Base-by-base conservation (phyloP, 1,139 yeast species). In the Lodderomyces metapsilosis region DNA sequence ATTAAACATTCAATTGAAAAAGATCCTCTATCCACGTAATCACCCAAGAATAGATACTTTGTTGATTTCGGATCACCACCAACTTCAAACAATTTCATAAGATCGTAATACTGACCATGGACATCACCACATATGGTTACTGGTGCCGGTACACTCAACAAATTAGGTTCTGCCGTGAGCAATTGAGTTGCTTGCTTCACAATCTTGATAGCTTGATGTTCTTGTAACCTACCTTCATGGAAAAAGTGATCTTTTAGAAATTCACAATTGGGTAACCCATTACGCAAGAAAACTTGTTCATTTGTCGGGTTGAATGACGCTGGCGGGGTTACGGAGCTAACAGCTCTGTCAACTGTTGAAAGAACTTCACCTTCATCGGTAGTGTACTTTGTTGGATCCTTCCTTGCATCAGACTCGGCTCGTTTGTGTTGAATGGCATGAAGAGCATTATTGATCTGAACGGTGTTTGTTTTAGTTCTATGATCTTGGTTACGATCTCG, bases 71-170 rank as follows among this genome's bases (percentile, higher is more conserved):
- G 97, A 57, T 84, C 84, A 2, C 98, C 98, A 30, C 97, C 96
- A 20, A 91, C 95, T 59, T 92, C 98, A 60, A 92, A 88, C 39
- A 92, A 66, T 62, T 91, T 91, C 80, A 91, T 76, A 52, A 92
- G 72, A 62, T 92, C 98, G 58, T 79, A 92, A 62, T 80, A 88
- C 61, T 92, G 98, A 7, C 98, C 98, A 62, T 92, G 98, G 22
- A 92, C 77, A 62, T 92, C 98, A 41, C 98, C 98, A 67, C 98
- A 91, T 2, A 92, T 89, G 1, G 97, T 91, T 4, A 92, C 88
- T 0, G 98, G 98, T 0, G 97, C 95, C 2, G 91, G 91, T 2
- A 92, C 86, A 23, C 76, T 76, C 43, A 92, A 67, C 53, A 92
- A 61, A 52, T 87, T 92, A 3, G 96, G 95, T 57, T 92, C 98